phyloP scores from a whole-genome alignment of 495 filamentous ascomycete genomes.

The Xylaria nigripes region DNA sequence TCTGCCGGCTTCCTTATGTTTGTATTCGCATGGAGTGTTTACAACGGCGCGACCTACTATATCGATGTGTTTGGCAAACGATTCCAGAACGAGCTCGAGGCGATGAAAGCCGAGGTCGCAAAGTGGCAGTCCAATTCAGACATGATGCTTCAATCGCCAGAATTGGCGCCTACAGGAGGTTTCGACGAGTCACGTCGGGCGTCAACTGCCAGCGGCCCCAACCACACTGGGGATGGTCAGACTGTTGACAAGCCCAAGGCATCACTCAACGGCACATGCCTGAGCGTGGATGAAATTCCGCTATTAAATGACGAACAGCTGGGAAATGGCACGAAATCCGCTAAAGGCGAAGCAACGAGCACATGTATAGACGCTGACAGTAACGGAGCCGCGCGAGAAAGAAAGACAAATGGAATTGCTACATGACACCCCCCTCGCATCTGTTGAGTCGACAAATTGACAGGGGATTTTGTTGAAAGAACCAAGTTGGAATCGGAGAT shows the following conservation, averaged over 20 bases:
- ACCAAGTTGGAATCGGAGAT: neutral
- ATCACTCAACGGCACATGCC: constrained; percentile 15
- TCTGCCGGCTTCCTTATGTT: constrained; percentile 66
- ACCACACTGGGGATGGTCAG: constrained; percentile 2
- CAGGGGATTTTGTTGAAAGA: neutral
- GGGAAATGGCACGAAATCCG: constrained; percentile 7
- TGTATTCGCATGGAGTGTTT: constrained; percentile 83
- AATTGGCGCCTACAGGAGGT: constrained; percentile 29
- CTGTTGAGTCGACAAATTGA: neutral
- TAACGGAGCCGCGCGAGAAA: constrained; percentile 35
- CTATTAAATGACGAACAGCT: constrained; percentile 41
- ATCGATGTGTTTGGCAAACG: constrained; percentile 95
- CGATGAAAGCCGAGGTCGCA: constrained; percentile 77
- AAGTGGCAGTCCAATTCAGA: constrained; percentile 69
- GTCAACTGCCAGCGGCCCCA: neutral
- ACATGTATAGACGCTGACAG: constrained; percentile 36
- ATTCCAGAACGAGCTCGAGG: constrained; percentile 93
- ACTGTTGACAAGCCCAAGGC: constrained; percentile 16
- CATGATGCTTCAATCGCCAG: constrained; percentile 28
- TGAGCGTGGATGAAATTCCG: constrained; percentile 48
- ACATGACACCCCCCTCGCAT: neutral
- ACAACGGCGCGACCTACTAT: constrained; percentile 94
- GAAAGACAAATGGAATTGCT: constrained; percentile 23
- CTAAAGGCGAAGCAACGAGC: constrained; percentile 12
- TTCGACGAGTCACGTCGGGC: neutral